Percentiles rank a stretch among this genome's conserved stretches.
Conservation (phyloP, 163 green algal genomes). For the Scenedesmus sp. region DNA sequence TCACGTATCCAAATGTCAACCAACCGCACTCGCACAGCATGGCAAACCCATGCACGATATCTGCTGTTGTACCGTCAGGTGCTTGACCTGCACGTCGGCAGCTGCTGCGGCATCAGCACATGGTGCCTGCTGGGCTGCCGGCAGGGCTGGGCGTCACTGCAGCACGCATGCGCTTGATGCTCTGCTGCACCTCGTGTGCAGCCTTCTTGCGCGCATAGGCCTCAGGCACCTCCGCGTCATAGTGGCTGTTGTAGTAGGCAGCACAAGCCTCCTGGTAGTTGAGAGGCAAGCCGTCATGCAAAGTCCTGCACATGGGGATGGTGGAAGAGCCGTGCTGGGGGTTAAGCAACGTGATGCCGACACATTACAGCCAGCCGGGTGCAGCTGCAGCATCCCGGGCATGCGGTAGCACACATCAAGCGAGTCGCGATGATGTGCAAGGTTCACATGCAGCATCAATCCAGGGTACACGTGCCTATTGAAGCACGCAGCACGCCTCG, state of each 20-base stretch:
- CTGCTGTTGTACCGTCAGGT: no score
- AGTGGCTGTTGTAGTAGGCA: constrained; percentile 8
- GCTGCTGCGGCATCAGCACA: neutral
- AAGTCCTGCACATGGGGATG: neutral
- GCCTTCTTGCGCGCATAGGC: constrained; percentile 11
- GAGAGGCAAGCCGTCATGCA: neutral
- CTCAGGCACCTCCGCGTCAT: constrained; percentile 8
- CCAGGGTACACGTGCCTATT: neutral
- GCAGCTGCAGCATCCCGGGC: no score
- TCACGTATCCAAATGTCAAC: no score
- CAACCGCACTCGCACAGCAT: no score
- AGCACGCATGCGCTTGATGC: neutral
- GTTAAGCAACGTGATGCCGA: no score
- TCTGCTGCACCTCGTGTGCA: neutral
- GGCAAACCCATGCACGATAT: no score
- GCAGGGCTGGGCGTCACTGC: neutral
- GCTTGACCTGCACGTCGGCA: neutral
- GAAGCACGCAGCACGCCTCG: neutral
- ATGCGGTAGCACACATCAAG: no score
- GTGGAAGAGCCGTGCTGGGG: no score
- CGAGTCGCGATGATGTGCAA: no score
- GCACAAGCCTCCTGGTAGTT: constrained; percentile 28
- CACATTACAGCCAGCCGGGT: no score
- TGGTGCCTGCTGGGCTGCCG: neutral
- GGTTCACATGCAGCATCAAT: neutral